Conservation (phyloP, 192 early-diverging fungal genomes). For the Backusella macrospora region DNA sequence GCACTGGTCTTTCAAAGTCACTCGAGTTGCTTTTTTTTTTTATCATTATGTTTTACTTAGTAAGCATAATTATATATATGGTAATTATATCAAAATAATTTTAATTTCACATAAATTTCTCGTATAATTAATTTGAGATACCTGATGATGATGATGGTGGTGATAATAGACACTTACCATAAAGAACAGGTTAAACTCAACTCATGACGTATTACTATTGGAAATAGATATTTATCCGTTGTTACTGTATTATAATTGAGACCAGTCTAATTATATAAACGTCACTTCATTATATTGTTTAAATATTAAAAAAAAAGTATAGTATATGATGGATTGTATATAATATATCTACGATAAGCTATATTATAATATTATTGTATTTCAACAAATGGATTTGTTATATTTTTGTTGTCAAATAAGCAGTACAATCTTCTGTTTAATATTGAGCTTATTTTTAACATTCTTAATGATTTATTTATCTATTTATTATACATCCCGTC, state of each 20-base stretch:
- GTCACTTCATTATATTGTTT: no score
- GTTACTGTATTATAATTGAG: not conserved
- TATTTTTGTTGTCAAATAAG: not conserved
- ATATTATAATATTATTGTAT: not conserved
- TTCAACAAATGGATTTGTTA: not conserved
- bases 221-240: not conserved
- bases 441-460: slow-evolving; percentile 8
- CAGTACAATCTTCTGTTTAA: not conserved
- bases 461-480: not conserved
- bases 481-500: not conserved
- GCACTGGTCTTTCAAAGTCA: no score
- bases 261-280: not conserved
- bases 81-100: no score
- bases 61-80: no score
- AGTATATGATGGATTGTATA: no score
- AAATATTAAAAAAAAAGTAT: no score
- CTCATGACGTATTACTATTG: not conserved
- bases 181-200: not conserved
- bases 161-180: not conserved
- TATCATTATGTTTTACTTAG: no score
- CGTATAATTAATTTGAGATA: not conserved
- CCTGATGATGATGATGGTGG: not conserved
- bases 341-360: no score
- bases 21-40: no score
- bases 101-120: not conserved